Base-by-base conservation (phyloP, 2,329 filamentous ascomycete species). In the Alternaria sp. region DNA sequence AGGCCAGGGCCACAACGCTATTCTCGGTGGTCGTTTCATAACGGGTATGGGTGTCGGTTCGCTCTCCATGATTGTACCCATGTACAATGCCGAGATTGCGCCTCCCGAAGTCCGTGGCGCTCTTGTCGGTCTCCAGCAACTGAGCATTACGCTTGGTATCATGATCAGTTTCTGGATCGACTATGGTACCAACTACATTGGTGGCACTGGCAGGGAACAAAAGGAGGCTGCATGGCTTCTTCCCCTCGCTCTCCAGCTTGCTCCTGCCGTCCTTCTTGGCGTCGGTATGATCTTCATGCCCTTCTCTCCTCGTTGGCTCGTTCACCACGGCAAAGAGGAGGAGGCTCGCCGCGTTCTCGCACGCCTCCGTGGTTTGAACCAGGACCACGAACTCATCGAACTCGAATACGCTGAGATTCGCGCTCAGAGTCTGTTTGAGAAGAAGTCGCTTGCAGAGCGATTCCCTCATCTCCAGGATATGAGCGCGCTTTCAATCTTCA, bases 341-440 rank as follows among this genome's bases (percentile, higher is more conserved):
- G 90, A 94, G 74, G 90, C 89, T 0, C 85, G 86, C 16, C 75
- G 76, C 12, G 86, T 89, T 2, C 83, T 94, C 2, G 86, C 90
- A 1, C 82, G 74, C 43, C 85, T 94, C 4, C 87, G 92, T 22
- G 84, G 82, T 5, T 83, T 92, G 0, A 74, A 86, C 0, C 74
- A 81, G n/a, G 85, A 90, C 62, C 85, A 92, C 71, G 87, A 92
- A 57, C 84, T 92, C 0, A 85, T 94, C 36, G 85, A 90, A 65
- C 83, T 92, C 2, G 92, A 94, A 71, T 92, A 90, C 72, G 85
- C 92, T 11, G 91, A 94, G 74, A 94, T 94, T 79, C 91, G 92
- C 76, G 90, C 91, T 0, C 90, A 92, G 75, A 89, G 87, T 0
- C 77, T 91, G 6, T 94, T 94, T 65, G 91, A 94, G 78, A 91